These are phyloP conservation scores for Zasmidium citrigriseum DNA, from an alignment of 2,329 filamentous ascomycete species.

Conservation along the genomic window DNA sequence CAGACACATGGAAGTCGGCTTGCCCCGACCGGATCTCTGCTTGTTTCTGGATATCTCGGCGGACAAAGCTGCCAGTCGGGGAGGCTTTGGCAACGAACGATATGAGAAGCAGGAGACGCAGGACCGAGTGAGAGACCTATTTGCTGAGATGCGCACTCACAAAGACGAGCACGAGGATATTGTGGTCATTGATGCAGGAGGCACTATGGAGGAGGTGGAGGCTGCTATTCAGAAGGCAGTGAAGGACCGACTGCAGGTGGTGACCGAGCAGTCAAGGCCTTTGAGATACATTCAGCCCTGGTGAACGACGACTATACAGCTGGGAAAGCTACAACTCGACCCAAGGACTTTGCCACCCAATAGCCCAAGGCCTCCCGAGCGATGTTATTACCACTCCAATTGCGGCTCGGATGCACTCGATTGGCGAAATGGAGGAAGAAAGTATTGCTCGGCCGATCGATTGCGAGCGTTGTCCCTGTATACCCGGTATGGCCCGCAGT, in stretches of 20 bases:
- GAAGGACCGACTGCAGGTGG: conserved; percentile 11
- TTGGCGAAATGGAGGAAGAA: conserved; percentile 1
- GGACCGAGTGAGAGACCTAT: conserved; percentile 72
- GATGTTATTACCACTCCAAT: not conserved
- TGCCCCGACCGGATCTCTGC: conserved; percentile 84
- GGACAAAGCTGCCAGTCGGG: conserved; percentile 69
- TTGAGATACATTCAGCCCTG: conserved; percentile 20
- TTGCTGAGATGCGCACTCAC: conserved; percentile 52
- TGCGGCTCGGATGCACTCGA: not conserved
- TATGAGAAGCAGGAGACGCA: conserved; percentile 90
- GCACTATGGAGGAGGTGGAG: conserved; percentile 53
- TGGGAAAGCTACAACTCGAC: not conserved
- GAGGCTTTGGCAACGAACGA: conserved; percentile 85
- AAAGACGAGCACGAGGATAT: conserved; percentile 56
- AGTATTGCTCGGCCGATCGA: not conserved
- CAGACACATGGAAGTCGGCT: conserved; percentile 76
- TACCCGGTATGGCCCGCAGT: not conserved
- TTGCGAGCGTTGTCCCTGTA: not conserved
- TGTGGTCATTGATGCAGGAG: conserved; percentile 57
- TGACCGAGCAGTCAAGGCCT: not conserved
- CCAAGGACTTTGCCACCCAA: not conserved
- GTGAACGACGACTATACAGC: conserved; percentile 10
- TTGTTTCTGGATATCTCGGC: conserved; percentile 83
- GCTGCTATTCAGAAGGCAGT: conserved; percentile 32
- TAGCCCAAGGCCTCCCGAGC: not conserved